A percentile compares a stretch with the other conserved stretches of the same genome.
These are phyloP conservation scores for Volvariella surrecta DNA, from an alignment of 1,284 basidiomycete species.

Conservation along the genomic window DNA sequence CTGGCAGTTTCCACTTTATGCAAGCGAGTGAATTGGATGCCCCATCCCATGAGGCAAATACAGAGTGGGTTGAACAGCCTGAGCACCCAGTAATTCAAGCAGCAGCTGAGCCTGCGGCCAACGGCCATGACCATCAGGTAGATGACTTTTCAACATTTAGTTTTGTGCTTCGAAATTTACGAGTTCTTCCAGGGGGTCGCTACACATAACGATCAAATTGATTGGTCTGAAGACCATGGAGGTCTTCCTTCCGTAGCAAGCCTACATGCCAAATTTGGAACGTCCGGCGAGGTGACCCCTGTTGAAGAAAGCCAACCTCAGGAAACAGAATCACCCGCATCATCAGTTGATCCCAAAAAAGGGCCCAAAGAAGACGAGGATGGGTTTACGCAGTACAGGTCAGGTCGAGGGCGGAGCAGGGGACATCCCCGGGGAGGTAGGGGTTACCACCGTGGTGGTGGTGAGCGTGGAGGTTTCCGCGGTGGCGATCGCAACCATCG, in stretches of 20 bases:
- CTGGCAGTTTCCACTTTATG: constrained; percentile 66
- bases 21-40: constrained; percentile 67
- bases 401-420: constrained; percentile 22
- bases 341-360: constrained; percentile 13
- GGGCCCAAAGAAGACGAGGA: constrained; percentile 19
- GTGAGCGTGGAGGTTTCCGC: constrained; percentile 28
- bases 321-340: constrained; percentile 19
- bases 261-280: constrained; percentile 42
- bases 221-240: constrained; percentile 56
- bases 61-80: constrained; percentile 37
- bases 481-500: constrained; percentile 28
- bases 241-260: constrained; percentile 50
- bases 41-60: constrained; percentile 34
- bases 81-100: constrained; percentile 24
- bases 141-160: neutral
- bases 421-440: constrained; percentile 22
- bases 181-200: constrained; percentile 11
- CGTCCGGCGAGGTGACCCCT: constrained; percentile 48
- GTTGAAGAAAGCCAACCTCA: constrained; percentile 27
- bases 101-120: constrained; percentile 14
- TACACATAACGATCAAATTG: constrained; percentile 25
- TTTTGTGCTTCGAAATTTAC: neutral
- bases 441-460: constrained; percentile 25
- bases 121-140: constrained; percentile 12
- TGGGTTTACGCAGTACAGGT: constrained; percentile 20